phyloP scores from a whole-genome alignment of 1,284 basidiomycete species.

The Lignosus rhinocerotis region DNA sequence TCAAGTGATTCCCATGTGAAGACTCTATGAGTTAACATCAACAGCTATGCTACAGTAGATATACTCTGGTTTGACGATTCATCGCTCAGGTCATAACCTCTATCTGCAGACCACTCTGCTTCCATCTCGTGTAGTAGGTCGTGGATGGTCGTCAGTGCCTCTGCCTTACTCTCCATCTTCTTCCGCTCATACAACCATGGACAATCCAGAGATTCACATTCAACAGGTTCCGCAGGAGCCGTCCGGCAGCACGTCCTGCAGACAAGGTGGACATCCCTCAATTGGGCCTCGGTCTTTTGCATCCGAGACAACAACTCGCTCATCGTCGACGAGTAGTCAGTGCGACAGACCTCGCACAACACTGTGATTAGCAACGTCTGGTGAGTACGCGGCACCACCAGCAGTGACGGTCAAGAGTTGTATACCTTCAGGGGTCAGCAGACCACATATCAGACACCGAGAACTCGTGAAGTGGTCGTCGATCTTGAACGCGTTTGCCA shows the following conservation, averaged over 20 bases:
- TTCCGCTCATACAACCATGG: slow-evolving; percentile 77
- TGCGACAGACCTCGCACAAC: slow-evolving; percentile 67
- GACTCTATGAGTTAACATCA: too few species aligned
- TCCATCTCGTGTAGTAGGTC: slow-evolving; percentile 35
- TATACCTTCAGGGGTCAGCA: slow-evolving; percentile 55
- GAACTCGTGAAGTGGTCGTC: slow-evolving; percentile 77
- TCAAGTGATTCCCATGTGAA: too few species aligned
- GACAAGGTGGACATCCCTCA: slow-evolving; percentile 61
- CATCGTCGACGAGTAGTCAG: slow-evolving; percentile 56
- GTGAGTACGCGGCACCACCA: neutral
- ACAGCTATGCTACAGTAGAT: neutral
- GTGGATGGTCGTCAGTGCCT: slow-evolving; percentile 41
- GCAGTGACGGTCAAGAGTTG: neutral
- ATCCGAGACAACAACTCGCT: slow-evolving; percentile 59
- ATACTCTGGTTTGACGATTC: neutral
- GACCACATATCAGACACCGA: slow-evolving; percentile 72
- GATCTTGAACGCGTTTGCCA: slow-evolving; percentile 53
- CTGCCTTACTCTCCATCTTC: slow-evolving; percentile 61
- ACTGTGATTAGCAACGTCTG: slow-evolving; percentile 40
- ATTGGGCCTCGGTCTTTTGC: slow-evolving; percentile 55
- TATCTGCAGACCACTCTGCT: slow-evolving; percentile 16
- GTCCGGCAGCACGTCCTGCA: slow-evolving; percentile 71
- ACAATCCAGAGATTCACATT: slow-evolving; percentile 86
- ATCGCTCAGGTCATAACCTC: neutral
- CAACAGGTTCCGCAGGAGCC: slow-evolving; percentile 58